phyloP scores from a whole-genome alignment of 2,329 filamentous ascomycete species.

The Penicillium oxalicum region DNA sequence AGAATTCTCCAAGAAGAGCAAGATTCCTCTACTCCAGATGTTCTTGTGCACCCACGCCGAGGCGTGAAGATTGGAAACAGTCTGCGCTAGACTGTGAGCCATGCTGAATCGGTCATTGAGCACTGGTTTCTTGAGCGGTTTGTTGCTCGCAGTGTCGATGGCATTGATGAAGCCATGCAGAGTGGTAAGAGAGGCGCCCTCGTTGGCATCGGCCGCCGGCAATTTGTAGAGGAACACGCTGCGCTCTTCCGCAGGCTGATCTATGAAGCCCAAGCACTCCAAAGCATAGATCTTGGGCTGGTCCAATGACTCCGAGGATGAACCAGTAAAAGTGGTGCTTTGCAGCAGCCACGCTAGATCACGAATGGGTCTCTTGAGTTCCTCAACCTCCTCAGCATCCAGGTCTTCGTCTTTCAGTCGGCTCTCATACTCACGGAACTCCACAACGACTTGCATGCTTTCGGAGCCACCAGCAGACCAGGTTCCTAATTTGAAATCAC shows the following conservation, averaged over 20 bases:
- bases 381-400: slow-evolving; percentile 19
- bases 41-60: slow-evolving; percentile 28
- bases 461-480: slow-evolving; percentile 13
- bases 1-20: slow-evolving; percentile 18
- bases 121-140: slow-evolving; percentile 14
- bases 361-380: slow-evolving; percentile 22
- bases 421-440: slow-evolving; percentile 25
- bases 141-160: slow-evolving; percentile 13
- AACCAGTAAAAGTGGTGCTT: slow-evolving; percentile 19
- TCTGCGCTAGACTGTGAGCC: slow-evolving; percentile 22
- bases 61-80: slow-evolving; percentile 22
- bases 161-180: slow-evolving; percentile 21
- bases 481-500: slow-evolving; percentile 17
- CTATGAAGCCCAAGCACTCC: slow-evolving; percentile 24
- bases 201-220: slow-evolving; percentile 5
- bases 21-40: slow-evolving; percentile 26
- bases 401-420: slow-evolving; percentile 19
- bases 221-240: slow-evolving; percentile 23
- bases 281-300: slow-evolving; percentile 26
- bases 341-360: slow-evolving; percentile 26
- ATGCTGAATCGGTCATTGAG: slow-evolving; percentile 23
- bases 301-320: slow-evolving; percentile 5
- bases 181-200: slow-evolving; percentile 4
- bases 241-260: slow-evolving; percentile 21
- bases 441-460: slow-evolving; percentile 17